Conservation (phyloP, 495 filamentous ascomycete species). For the Cetradonia linearis region DNA sequence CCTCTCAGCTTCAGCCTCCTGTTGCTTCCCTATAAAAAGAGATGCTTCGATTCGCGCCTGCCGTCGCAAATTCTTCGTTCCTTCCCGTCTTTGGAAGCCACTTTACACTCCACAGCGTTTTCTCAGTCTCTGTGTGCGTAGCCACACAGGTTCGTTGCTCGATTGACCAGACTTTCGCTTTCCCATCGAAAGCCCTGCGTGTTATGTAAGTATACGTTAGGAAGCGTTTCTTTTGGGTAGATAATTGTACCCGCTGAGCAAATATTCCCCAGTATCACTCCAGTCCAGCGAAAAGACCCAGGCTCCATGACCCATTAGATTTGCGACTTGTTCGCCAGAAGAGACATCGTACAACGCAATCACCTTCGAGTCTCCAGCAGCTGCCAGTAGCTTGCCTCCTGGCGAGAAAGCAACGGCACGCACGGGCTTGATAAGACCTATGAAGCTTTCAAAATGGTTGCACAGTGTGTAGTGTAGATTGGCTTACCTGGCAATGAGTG, state of each 20-base stretch:
- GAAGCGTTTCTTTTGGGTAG: neutral
- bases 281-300: slow-evolving; percentile 89
- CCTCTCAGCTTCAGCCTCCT: slow-evolving; percentile 42
- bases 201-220: neutral
- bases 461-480: neutral
- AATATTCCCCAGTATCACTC: slow-evolving; percentile 88
- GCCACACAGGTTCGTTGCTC: slow-evolving; percentile 75
- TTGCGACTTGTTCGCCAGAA: slow-evolving; percentile 86
- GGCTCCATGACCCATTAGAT: slow-evolving; percentile 63
- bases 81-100: slow-evolving; percentile 73
- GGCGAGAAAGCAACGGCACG: slow-evolving; percentile 81
- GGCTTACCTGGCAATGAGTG: slow-evolving; percentile 71
- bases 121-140: slow-evolving; percentile 83
- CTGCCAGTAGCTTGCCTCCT: slow-evolving; percentile 70
- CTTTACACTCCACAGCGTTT: slow-evolving; percentile 72
- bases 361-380: slow-evolving; percentile 79
- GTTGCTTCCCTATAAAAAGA: slow-evolving; percentile 89
- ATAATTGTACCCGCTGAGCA: slow-evolving; percentile 63
- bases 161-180: slow-evolving; percentile 89
- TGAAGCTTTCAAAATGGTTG: neutral
- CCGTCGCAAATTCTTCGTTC: slow-evolving; percentile 80
- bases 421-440: slow-evolving; percentile 77
- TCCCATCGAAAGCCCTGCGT: slow-evolving; percentile 51
- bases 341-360: slow-evolving; percentile 86
- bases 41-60: slow-evolving; percentile 68